Evolutionary conservation across 2,329 filamentous ascomycete species (phyloP).

Genomic region (Periconia macrospinosa): DNA sequence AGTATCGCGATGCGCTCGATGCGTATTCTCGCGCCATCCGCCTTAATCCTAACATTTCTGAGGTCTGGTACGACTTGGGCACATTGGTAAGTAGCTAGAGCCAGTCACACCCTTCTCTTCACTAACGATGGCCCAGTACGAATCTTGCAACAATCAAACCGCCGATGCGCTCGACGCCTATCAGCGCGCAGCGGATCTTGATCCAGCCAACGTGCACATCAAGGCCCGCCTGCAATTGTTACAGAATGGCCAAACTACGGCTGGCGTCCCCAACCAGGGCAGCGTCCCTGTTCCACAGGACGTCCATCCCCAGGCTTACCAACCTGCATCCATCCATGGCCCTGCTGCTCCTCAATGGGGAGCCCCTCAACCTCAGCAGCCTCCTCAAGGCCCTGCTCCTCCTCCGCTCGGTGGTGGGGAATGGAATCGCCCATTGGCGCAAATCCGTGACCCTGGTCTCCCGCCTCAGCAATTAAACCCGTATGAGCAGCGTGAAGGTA

Average conservation of each 20-base stretch:
- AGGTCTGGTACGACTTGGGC: conserved; percentile 98
- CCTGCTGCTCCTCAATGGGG: conserved; percentile 90
- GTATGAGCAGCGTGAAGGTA: conserved; percentile 76
- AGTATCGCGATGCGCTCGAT: conserved; percentile 96
- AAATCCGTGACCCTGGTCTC: conserved; percentile 66
- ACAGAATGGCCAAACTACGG: conserved; percentile 72
- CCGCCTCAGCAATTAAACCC: conserved; percentile 77
- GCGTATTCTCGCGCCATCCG: conserved; percentile 96
- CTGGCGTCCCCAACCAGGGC: conserved; percentile 70
- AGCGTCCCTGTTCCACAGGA: conserved; percentile 89
- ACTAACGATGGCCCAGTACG: conserved; percentile 65
- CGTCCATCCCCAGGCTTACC: conserved; percentile 93
- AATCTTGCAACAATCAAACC: conserved; percentile 98
- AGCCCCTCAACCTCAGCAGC: conserved; percentile 67
- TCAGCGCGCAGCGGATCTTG: conserved; percentile 88
- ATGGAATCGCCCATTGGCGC: conserved; percentile 68
- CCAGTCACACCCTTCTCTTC: not conserved
- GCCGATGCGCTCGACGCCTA: conserved; percentile 95
- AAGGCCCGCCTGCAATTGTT: conserved; percentile 90
- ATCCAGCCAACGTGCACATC: conserved; percentile 91
- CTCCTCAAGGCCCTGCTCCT: conserved; percentile 66
- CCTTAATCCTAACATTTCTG: conserved; percentile 95
- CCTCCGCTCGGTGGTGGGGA: conserved; percentile 56
- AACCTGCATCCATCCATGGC: conserved; percentile 77
- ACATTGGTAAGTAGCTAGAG: conserved; percentile 71